Base-by-base conservation (phyloP, 176 grass and related monocot genomes). In the Aegilops tauschii region DNA sequence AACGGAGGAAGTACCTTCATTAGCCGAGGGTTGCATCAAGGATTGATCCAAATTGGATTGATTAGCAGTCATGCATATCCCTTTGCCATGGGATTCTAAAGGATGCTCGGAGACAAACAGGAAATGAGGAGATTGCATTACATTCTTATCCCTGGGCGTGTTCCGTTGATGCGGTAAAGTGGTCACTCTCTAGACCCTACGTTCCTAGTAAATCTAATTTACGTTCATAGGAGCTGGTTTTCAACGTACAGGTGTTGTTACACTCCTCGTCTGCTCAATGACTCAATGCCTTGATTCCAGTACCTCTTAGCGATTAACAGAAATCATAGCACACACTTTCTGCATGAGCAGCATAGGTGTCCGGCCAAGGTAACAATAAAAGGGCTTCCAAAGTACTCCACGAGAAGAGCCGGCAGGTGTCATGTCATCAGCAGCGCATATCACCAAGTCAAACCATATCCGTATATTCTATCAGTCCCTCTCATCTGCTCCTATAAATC, bases 361-460 rank as follows among this genome's bases (percentile, higher is more conserved):
- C 65, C 78, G 76, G 76, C 73, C 85, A 81, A 63, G 81, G 63
- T 73, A 83, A 86, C 40, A 83, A 86, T 20, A 91, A 91, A 87
- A 13, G 83, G 25, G 17, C 9, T 30, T 56, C 35, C 49, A 39
- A 84, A 84, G 50, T 54, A 52, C 0, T 74, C 68, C 73, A 25
- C 54, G n/a, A 42, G 79, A 86, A 89, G 20, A 5, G 39, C 39
- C 36, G 42, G 77, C 69, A 87, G 80, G 69, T 47, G 56, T 37
- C 65, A 87, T 87, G 79, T 84, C 85, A 21, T 80, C 56, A 85
- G 32, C 88, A 85, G 25, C 88, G 9, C 69, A 72, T 12, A 85
- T 91, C 92, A 86, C 34, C 87, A 90, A 84, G 89, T 93, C 89
- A 96, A 90, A 90, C 87, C 78, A 77, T 78, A 61, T 84, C 75